A percentile compares a stretch with the other conserved stretches of the same genome.
phyloP scores from a whole-genome alignment of 1,284 basidiomycete species.

The Ganoderma resinaceum region DNA sequence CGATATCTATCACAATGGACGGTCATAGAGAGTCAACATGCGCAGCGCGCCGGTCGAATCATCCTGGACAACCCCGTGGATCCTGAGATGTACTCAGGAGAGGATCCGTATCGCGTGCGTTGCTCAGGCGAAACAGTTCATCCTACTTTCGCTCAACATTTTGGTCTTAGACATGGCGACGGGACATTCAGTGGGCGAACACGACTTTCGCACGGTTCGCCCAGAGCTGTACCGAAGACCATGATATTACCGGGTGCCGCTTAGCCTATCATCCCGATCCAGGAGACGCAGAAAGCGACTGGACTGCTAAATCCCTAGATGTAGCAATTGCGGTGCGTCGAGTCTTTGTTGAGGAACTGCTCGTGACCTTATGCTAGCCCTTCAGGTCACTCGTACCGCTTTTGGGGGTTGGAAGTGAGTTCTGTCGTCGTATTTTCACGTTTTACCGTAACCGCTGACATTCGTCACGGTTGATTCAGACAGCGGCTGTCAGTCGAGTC shows the following conservation, averaged over 20 bases:
- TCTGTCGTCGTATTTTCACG: background rate
- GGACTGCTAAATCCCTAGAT: background rate
- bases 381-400: background rate
- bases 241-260: background rate
- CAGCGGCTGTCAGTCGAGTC: background rate
- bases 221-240: background rate
- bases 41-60: slow-evolving; percentile 18
- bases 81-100: background rate
- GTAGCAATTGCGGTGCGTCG: background rate
- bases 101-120: background rate
- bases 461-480: background rate
- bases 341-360: background rate
- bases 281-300: background rate
- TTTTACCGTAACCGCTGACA: background rate
- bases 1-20: background rate
- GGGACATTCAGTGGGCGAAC: background rate
- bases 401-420: background rate
- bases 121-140: background rate
- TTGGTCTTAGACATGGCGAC: background rate
- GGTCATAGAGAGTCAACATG: background rate
- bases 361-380: background rate
- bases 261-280: background rate
- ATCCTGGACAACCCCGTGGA: slow-evolving; percentile 18
- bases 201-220: background rate
- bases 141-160: background rate